A percentile compares a stretch with the other conserved stretches of the same genome.
Conservation (phyloP, 2,329 filamentous ascomycete species). For the Periconia digitata region DNA sequence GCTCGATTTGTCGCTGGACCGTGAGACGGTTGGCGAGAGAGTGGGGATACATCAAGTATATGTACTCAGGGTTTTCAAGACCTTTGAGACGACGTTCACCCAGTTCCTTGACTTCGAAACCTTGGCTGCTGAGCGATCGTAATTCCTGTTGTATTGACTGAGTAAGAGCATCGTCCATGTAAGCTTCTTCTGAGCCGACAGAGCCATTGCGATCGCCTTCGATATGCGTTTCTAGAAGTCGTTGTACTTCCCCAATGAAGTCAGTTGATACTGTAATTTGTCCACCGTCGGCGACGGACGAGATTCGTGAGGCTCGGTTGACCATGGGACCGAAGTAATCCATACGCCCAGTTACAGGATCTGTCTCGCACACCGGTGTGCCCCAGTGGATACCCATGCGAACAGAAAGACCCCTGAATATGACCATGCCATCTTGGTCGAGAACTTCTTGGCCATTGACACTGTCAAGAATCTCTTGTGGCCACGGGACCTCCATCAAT, state of each 20-base stretch:
- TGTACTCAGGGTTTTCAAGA: slow-evolving; percentile 92
- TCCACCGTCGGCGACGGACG: slow-evolving; percentile 89
- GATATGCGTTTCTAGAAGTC: slow-evolving; percentile 84
- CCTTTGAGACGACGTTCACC: slow-evolving; percentile 95
- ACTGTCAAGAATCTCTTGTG: slow-evolving; percentile 85
- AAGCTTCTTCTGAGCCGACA: slow-evolving; percentile 70
- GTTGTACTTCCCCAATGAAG: slow-evolving; percentile 94
- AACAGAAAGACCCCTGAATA: slow-evolving; percentile 92
- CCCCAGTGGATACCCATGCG: slow-evolving; percentile 98
- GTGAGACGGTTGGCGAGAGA: slow-evolving; percentile 78
- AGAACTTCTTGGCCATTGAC: slow-evolving; percentile 78
- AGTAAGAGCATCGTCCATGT: slow-evolving; percentile 74
- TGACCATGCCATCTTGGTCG: slow-evolving; percentile 82
- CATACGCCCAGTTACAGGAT: slow-evolving; percentile 96
- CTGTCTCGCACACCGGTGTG: slow-evolving; percentile 88
- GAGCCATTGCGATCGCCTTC: slow-evolving; percentile 75
- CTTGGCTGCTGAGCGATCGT: slow-evolving; percentile 81
- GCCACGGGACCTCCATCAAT: slow-evolving; percentile 89
- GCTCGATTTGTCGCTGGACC: slow-evolving; percentile 60
- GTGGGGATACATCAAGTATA: slow-evolving; percentile 95
- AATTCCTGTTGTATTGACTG: slow-evolving; percentile 83
- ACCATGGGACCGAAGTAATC: slow-evolving; percentile 99
- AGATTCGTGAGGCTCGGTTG: slow-evolving; percentile 93
- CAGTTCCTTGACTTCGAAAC: slow-evolving; percentile 95
- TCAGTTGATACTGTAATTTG: slow-evolving; percentile 97